Base-by-base conservation (phyloP, 768 basidiomycete species). In the Megacollybia marginata region DNA sequence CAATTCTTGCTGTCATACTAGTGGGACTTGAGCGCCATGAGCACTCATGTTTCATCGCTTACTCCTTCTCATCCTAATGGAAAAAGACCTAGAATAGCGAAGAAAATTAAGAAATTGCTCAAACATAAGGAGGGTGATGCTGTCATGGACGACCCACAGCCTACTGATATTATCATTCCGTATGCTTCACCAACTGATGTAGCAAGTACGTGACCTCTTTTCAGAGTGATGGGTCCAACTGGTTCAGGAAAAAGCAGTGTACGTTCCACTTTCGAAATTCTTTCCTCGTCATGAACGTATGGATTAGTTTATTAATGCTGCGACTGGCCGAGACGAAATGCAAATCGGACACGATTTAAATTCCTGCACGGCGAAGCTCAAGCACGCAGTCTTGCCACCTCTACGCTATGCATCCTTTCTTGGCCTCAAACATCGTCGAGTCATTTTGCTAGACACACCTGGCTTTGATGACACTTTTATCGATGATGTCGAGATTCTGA, bases 311-410 rank as follows among this genome's bases (percentile, higher is more conserved):
- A 63, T 66, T 55, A 66, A 66, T 51, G 23, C 54, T 4, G 65
- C 62, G 18, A 68, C 66, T 2, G 33, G 47, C 42, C 23, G 23
- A 28, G 23, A 6, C 4, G 57, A 13, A 18, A 40, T 66, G 40
- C 57, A 63, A 48, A 59, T 60, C 42, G 59, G 65, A 12, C 48
- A 55, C 19, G 54, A 62, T 20, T 42, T 66, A 38, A 63, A 66
- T 35, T 68, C 66, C 43, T 66, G 65, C 49, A 66, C 65, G 33
- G 59, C 66, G 7, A 46, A 66, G 49, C 59, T 66, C 5, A 65
- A 66, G 13, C 18, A 40, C 18, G 38, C 38, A 40, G 18, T 40
- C 8, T 18, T 40, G 13, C 38, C 13, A 13, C 13, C 15, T 18
- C 8, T 8, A 40, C 15, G 18, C 13, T 18, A 40, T 18, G 2